phyloP scores from a whole-genome alignment of 2,329 filamentous ascomycete species.

The Diatrype stigma region DNA sequence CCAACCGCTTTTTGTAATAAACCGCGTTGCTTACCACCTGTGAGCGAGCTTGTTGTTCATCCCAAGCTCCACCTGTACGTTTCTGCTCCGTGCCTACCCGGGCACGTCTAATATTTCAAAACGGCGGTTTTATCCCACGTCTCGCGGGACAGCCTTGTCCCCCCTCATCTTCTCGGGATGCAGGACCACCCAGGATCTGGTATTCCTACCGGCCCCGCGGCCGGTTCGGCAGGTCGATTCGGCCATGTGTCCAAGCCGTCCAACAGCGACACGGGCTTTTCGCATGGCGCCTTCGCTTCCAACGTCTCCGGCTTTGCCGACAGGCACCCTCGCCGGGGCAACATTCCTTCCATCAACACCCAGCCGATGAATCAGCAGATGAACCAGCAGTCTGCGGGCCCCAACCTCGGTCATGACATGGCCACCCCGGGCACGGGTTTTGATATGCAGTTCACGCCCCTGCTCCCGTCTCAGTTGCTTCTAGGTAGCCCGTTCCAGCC shows the following conservation, averaged over 20 bases:
- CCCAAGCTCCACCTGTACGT: constrained; percentile 22
- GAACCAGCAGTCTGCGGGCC: constrained; percentile 31
- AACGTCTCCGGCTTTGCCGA: constrained; percentile 84
- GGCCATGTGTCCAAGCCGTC: constrained; percentile 76
- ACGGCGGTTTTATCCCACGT: constrained; percentile 77
- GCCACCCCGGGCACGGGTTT: constrained; percentile 82
- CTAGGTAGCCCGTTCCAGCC: constrained; percentile 96
- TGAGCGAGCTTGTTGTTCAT: constrained; percentile 18
- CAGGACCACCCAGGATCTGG: constrained; percentile 73
- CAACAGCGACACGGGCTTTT: constrained; percentile 83
- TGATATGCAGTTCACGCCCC: constrained; percentile 97
- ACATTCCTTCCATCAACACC: constrained; percentile 92
- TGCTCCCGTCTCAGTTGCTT: constrained; percentile 89
- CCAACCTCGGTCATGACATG: constrained; percentile 66
- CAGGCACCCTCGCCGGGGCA: constrained; percentile 76
- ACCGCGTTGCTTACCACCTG: constrained; percentile 20
- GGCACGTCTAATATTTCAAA: constrained; percentile 62
- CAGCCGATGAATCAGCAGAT: constrained; percentile 53
- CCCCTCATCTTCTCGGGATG: constrained; percentile 85
- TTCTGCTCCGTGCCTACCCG: constrained; percentile 34
- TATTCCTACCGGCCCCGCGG: constrained; percentile 53
- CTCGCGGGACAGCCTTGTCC: constrained; percentile 80
- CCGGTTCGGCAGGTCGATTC: constrained; percentile 56
- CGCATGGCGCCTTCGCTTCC: constrained; percentile 85
- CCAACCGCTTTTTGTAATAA: constrained; percentile 28